Evolutionary conservation across 768 basidiomycete genomes (phyloP), one percentile per base, ranked within the genome.

Genomic region (Macrocybe gigantea): DNA sequence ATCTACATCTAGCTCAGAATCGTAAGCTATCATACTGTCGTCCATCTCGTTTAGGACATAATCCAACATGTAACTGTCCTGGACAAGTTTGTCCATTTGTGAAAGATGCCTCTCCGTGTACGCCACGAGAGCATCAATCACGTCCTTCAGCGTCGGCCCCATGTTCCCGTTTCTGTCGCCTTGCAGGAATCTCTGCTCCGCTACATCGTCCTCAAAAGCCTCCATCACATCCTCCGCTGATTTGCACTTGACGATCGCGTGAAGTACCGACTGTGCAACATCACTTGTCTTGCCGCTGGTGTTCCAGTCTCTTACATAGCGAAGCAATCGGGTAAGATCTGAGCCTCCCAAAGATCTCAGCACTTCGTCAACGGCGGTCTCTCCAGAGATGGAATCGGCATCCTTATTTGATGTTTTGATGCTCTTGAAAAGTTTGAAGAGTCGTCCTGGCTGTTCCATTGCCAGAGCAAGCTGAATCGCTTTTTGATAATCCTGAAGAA

Each of bases 41-140:
- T 91, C 90, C 90, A 93, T 93, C 71, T 93, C 89, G 11, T 78
- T 79, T 31, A 93, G 68, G 48, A 93, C 72, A 53, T 88, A 94
- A 62, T 99, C 96, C 47, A 99, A 80, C 53, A 96, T 83, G 59
- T 93, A 98, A 62, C 92, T 96, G 59, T 98, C 96, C 69, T 96
- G 91, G 32, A 96, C 79, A 47, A 96, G 67, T 60, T 82, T 79
- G 49, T 94, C 91, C 63, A 93, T 78, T 55, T 94, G 73, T 34
- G 83, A 68, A 38, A 94, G 78, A 68, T 99, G 96, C 44, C 96
- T 78, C 62, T 95, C 92, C 7, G 94, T 94, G 61, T 98, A 99
- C 8, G 96, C 93, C 44, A 97, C 80, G 47, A 97, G 69, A 4
- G 82, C 86, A 40, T 93, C 90, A 8, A 97, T 66, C 46, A 95